Evolutionary conservation across 192 early-diverging fungal genomes (phyloP).

Genomic region (Dissophora ornata): DNA sequence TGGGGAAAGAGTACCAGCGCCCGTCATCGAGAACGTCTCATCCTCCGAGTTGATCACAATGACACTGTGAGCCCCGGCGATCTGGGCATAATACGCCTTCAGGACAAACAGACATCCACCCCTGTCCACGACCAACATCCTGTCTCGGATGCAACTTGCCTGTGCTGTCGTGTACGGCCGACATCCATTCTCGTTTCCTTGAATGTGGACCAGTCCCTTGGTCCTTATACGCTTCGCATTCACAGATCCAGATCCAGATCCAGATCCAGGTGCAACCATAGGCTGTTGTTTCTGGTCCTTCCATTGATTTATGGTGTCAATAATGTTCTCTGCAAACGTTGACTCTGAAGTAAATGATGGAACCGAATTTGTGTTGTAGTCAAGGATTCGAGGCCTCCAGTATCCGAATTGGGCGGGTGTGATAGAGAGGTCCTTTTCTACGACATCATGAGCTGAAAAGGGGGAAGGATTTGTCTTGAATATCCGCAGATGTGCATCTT

Average conservation of each 20-base stretch:
- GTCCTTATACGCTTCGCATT: slow-evolving; percentile 9
- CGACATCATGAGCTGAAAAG: neutral
- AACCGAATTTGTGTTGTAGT: neutral
- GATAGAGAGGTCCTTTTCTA: slow-evolving; percentile 7
- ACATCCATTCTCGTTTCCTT: slow-evolving; percentile 45
- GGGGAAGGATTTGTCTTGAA: neutral
- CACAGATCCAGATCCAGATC: too few species aligned
- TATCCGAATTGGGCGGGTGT: slow-evolving; percentile 41
- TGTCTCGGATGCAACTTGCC: slow-evolving; percentile 20
- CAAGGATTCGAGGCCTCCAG: slow-evolving; percentile 31
- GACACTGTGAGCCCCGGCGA: slow-evolving; percentile 51
- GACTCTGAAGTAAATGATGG: neutral
- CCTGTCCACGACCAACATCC: slow-evolving; percentile 55
- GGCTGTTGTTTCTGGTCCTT: slow-evolving; percentile 4
- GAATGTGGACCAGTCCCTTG: slow-evolving; percentile 12
- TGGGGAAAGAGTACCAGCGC: neutral
- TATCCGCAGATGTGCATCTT: slow-evolving; percentile 32
- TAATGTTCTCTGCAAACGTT: neutral
- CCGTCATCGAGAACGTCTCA: slow-evolving; percentile 35
- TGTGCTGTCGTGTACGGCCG: slow-evolving; percentile 38
- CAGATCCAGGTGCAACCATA: too few species aligned
- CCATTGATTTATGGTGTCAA: neutral
- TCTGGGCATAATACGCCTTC: slow-evolving; percentile 58
- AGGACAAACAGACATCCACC: slow-evolving; percentile 58
- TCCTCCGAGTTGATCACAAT: slow-evolving; percentile 58